Conservation (phyloP, 441 rosid species). For the Aleurites moluccanus region DNA sequence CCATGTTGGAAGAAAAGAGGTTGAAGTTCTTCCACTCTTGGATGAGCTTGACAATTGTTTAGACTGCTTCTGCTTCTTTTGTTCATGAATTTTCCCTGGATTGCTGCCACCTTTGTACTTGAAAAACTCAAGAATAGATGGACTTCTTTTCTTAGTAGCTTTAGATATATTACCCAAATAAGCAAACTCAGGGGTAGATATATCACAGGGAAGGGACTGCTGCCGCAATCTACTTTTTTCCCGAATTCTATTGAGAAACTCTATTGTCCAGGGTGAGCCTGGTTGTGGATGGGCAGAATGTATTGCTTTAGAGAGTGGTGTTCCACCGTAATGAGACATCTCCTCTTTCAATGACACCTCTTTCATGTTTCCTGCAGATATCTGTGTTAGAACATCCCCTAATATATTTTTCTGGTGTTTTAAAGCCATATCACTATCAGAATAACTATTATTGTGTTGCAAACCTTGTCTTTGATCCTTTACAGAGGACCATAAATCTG, state of each 20-base stretch:
- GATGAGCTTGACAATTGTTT: constrained; percentile 41
- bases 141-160: constrained; percentile 62
- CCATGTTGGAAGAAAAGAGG: constrained; percentile 41
- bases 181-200: constrained; percentile 42
- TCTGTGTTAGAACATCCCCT: constrained; percentile 39
- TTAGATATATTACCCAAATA: constrained; percentile 41
- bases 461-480: constrained; percentile 34
- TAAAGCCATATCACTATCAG: constrained; percentile 33
- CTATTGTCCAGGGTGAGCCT: constrained; percentile 95
- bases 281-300: constrained; percentile 48
- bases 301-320: constrained; percentile 68
- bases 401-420: constrained; percentile 38
- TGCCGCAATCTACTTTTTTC: constrained; percentile 72
- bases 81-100: constrained; percentile 39
- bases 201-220: constrained; percentile 55
- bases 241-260: constrained; percentile 78
- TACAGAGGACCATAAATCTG: constrained; percentile 37
- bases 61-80: constrained; percentile 62
- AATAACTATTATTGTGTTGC: constrained; percentile 27
- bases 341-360: constrained; percentile 48
- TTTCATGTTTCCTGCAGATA: constrained; percentile 39
- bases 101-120: constrained; percentile 73
- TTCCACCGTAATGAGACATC: constrained; percentile 52
- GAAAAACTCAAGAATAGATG: constrained; percentile 79
- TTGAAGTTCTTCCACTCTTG: constrained; percentile 38